Conservation (phyloP, 2,329 filamentous ascomycete genomes). For the Claviceps maximensis region DNA sequence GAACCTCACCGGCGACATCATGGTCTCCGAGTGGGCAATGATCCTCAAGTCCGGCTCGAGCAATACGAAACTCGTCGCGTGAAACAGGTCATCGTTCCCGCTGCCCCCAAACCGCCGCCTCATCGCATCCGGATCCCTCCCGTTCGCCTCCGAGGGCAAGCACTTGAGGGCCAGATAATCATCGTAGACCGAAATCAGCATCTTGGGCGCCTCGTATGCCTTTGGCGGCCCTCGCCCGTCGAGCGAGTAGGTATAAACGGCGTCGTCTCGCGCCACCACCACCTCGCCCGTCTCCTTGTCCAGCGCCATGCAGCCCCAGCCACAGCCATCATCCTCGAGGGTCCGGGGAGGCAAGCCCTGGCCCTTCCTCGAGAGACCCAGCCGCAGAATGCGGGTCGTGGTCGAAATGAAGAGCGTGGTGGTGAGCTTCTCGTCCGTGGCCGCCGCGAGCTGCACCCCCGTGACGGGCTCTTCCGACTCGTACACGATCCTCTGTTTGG, state of each 20-base stretch:
- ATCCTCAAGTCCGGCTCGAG: conserved; percentile 87
- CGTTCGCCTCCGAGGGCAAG: conserved; percentile 48
- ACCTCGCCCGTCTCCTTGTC: conserved; percentile 71
- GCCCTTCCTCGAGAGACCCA: conserved; percentile 76
- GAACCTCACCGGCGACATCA: conserved; percentile 66
- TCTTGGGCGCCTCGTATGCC: conserved; percentile 86
- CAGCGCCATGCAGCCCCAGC: conserved; percentile 86
- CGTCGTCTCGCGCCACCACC: conserved; percentile 86
- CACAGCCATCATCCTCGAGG: conserved; percentile 81
- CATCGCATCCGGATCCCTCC: conserved; percentile 44
- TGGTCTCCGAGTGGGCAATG: conserved; percentile 75
- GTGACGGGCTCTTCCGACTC: conserved; percentile 96
- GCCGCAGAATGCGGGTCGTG: conserved; percentile 71
- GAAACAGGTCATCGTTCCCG: conserved; percentile 63
- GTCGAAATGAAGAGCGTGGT: conserved; percentile 88
- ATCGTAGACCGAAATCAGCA: conserved; percentile 60
- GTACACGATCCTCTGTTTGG: conserved; percentile 86
- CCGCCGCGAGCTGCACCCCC: conserved; percentile 67
- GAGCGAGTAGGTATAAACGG: conserved; percentile 81
- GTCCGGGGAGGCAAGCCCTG: conserved; percentile 81
- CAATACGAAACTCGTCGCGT: conserved; percentile 75
- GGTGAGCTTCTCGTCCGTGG: conserved; percentile 46
- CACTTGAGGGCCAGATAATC: conserved; percentile 84
- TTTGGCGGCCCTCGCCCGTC: conserved; percentile 78
- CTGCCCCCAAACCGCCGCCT: conserved; percentile 59